Evolutionary conservation across 257 asterid species (phyloP).

Genomic region (Haberlea rhodopensis): DNA sequence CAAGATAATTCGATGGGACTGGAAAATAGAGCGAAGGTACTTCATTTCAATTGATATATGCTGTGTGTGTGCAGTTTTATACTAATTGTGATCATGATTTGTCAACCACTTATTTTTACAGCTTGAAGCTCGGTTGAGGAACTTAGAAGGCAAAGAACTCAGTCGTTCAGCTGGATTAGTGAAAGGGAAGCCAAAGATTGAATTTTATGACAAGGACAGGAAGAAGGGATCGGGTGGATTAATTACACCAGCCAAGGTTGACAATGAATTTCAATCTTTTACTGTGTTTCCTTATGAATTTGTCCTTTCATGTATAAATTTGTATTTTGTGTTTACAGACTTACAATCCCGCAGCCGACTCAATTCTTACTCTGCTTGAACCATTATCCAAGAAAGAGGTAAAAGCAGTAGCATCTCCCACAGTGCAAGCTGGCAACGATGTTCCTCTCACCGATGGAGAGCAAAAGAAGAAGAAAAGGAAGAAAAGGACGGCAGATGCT

Average conservation of each 20-base stretch:
- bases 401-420: constrained; percentile 22
- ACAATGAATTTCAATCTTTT: background rate
- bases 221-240: constrained; percentile 73
- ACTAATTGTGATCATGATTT: background rate
- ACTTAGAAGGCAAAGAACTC: constrained; percentile 67
- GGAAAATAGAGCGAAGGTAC: constrained; percentile 67
- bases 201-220: constrained; percentile 75
- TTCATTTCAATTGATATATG: background rate
- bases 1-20: constrained; percentile 76
- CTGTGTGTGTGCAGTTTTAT: background rate
- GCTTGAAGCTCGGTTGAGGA: constrained; percentile 80
- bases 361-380: constrained; percentile 36
- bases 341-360: constrained; percentile 54
- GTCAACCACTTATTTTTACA: constrained; percentile 19
- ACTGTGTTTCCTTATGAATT: background rate
- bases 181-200: constrained; percentile 83
- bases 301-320: background rate
- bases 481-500: constrained; percentile 29
- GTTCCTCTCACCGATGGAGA: constrained; percentile 31
- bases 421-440: constrained; percentile 28
- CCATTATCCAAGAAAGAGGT: constrained; percentile 24
- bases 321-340: constrained; percentile 30
- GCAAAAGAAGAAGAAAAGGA: constrained; percentile 43
- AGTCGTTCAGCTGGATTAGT: constrained; percentile 71
- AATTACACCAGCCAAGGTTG: constrained; percentile 73